Conservation (phyloP, 148 eudicot species). For the Rhododendron vialii region DNA sequence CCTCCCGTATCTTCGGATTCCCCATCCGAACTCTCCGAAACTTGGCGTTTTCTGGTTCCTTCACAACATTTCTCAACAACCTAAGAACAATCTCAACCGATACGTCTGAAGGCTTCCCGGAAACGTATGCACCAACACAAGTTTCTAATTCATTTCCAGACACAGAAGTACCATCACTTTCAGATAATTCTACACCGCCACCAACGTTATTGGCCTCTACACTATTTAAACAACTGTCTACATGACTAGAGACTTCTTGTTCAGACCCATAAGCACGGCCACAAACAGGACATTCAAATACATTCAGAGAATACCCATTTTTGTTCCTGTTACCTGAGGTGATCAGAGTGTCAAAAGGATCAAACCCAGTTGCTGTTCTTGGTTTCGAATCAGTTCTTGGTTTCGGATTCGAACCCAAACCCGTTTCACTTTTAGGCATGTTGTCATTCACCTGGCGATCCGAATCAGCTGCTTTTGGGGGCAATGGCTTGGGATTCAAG, state of each 20-base stretch:
- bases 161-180: slow-evolving; percentile 15
- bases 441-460: slow-evolving; percentile 17
- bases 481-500: slow-evolving; percentile 33
- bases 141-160: slow-evolving; percentile 35
- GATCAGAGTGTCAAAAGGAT: slow-evolving; percentile 67
- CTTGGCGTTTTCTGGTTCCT: slow-evolving; percentile 78
- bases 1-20: slow-evolving; percentile 85
- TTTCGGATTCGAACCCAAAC: slow-evolving; percentile 12
- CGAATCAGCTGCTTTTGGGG: slow-evolving; percentile 32
- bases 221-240: slow-evolving; percentile 59
- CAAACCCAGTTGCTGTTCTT: slow-evolving; percentile 46
- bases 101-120: slow-evolving; percentile 70
- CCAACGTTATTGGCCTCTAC: slow-evolving; percentile 17
- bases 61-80: slow-evolving; percentile 60
- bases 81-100: slow-evolving; percentile 62
- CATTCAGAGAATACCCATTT: slow-evolving; percentile 62
- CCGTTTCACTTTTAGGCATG: slow-evolving; percentile 3
- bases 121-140: slow-evolving; percentile 58
- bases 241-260: slow-evolving; percentile 71
- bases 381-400: not conserved
- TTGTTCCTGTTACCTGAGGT: slow-evolving; percentile 70
- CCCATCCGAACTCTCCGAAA: slow-evolving; percentile 82
- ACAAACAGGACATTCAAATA: slow-evolving; percentile 94
- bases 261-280: slow-evolving; percentile 62
- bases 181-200: slow-evolving; percentile 17